phyloP scores from a whole-genome alignment of 75 land plant species.

The Pseudotsuga menziesii region DNA sequence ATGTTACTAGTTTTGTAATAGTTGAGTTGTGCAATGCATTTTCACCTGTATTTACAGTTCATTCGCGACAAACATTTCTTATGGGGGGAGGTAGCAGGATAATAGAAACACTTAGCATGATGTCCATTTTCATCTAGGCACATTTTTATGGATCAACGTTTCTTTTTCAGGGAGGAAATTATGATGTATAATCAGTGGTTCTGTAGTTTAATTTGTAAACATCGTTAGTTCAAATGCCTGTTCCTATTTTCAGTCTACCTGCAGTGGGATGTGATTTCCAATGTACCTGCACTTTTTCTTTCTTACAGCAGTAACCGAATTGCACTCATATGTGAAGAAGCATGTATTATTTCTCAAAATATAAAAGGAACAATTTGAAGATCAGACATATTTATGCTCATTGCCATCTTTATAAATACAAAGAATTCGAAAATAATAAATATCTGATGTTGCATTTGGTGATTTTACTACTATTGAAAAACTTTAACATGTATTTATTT shows the following conservation, averaged over 20 bases:
- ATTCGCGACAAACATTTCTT: not conserved
- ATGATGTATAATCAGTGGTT: not conserved
- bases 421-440: too few species aligned
- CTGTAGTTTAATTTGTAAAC: not conserved
- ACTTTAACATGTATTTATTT: too few species aligned
- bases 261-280: not conserved
- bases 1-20: not conserved
- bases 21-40: not conserved
- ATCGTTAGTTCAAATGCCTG: not conserved
- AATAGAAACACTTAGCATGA: not conserved
- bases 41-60: not conserved
- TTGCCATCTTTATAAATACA: too few species aligned
- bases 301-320: not conserved
- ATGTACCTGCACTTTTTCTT: not conserved
- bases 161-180: not conserved
- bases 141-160: not conserved
- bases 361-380: too few species aligned
- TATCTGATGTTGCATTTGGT: too few species aligned
- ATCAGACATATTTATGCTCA: too few species aligned
- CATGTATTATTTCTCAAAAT: too few species aligned
- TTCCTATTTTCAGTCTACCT: not conserved
- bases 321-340: too few species aligned
- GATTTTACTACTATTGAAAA: too few species aligned
- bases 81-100: not conserved
- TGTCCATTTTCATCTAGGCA: not conserved